Evolutionary conservation across 352 stramenopile species (phyloP).

Genomic region (Globisporangium orthogonon): DNA sequence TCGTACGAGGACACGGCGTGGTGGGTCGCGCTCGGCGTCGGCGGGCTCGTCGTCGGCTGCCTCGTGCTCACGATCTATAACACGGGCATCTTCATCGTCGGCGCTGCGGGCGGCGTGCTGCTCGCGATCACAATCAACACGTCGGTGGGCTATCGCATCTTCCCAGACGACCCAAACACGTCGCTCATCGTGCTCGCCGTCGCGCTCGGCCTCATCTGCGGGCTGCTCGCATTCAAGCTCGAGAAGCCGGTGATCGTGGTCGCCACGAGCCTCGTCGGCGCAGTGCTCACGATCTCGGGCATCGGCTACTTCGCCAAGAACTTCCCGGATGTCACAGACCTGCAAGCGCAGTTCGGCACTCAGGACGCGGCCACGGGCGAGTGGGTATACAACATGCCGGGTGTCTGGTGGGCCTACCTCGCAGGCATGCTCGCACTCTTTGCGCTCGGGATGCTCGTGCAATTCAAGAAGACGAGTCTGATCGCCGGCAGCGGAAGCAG

Average conservation of each 20-base stretch:
- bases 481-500: neutral
- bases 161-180: constrained; percentile 39
- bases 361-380: constrained; percentile 24
- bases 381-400: constrained; percentile 43
- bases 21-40: constrained; percentile 46
- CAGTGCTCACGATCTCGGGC: constrained; percentile 37
- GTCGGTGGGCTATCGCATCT: constrained; percentile 54
- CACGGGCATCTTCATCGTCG: constrained; percentile 51
- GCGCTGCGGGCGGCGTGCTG: constrained; percentile 36
- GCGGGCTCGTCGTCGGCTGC: constrained; percentile 34
- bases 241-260: constrained; percentile 47
- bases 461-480: constrained; percentile 43
- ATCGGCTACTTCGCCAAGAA: constrained; percentile 57
- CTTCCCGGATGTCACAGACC: constrained; percentile 37
- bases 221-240: constrained; percentile 42
- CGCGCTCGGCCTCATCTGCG: constrained; percentile 37
- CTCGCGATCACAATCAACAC: constrained; percentile 41
- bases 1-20: constrained; percentile 39
- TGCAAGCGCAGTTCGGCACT: constrained; percentile 29
- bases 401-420: constrained; percentile 52
- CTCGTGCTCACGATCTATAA: constrained; percentile 53
- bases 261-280: constrained; percentile 44
- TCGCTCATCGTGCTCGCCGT: constrained; percentile 40
- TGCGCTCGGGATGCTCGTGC: constrained; percentile 32
- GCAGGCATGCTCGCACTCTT: constrained; percentile 38